Evolutionary conservation across 768 basidiomycete species (phyloP).

Genomic region (Panellus pusillus): DNA sequence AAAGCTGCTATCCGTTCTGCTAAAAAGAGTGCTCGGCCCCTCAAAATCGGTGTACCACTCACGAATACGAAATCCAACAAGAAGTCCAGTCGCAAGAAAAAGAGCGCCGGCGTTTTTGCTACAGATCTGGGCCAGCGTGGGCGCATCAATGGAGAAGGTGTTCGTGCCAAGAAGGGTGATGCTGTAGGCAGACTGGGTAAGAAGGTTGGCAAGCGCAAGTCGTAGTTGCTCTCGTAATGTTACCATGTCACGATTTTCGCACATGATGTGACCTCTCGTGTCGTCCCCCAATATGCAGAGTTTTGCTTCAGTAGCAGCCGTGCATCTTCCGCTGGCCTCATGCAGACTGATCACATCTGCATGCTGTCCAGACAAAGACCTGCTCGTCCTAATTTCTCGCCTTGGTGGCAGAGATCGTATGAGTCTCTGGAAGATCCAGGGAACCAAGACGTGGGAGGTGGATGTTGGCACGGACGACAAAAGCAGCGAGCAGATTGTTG

Average conservation of each 20-base stretch:
- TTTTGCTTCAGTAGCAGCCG: conserved; percentile 56
- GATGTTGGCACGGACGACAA: conserved; percentile 53
- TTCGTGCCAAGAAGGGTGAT: conserved; percentile 64
- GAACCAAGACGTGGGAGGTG: conserved; percentile 80
- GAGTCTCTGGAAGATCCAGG: conserved; percentile 80
- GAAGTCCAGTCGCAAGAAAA: conserved; percentile 38
- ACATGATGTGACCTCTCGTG: too few relatives aligned
- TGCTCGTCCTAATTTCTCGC: conserved; percentile 65
- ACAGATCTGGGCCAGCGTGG: conserved; percentile 53
- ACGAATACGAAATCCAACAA: conserved; percentile 25
- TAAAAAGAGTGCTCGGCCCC: conserved; percentile 74
- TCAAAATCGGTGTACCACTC: conserved; percentile 69
- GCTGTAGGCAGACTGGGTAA: conserved; percentile 53
- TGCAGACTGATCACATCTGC: conserved; percentile 61
- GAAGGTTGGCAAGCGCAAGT: conserved; percentile 42
- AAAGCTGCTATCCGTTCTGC: conserved; percentile 82
- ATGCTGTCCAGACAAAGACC: conserved; percentile 86
- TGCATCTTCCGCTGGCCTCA: conserved; percentile 51
- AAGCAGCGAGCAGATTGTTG: conserved; percentile 51
- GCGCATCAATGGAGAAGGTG: conserved; percentile 50
- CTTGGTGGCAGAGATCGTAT: conserved; percentile 68
- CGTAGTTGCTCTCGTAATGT: conserved; percentile 6
- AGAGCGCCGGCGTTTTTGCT: conserved; percentile 49
- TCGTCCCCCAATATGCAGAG: conserved; percentile 27
- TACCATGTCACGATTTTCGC: too few relatives aligned